Percentiles rank a stretch among this genome's conserved stretches.
phyloP scores from a whole-genome alignment of 768 basidiomycete genomes.

The Cantharellus anzutake region DNA sequence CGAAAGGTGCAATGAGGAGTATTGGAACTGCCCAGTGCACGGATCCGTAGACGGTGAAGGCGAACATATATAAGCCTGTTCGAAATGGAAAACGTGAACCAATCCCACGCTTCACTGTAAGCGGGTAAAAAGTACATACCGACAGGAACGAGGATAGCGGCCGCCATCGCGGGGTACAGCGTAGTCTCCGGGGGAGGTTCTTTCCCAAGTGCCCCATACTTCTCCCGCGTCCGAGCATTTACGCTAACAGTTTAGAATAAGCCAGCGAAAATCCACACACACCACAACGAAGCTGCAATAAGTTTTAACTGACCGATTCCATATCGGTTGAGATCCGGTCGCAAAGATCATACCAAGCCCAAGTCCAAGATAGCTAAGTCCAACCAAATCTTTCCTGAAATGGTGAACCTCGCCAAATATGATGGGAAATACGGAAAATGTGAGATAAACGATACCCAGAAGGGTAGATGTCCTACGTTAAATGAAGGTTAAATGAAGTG shows the following conservation, averaged over 20 bases:
- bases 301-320: conserved; percentile 1
- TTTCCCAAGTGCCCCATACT: conserved; percentile 6
- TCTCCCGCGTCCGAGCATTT: conserved; percentile 2
- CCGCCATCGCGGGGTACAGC: conserved; percentile 46
- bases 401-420: conserved; percentile 15
- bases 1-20: conserved; percentile 28
- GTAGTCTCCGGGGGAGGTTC: conserved; percentile 43
- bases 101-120: background rate
- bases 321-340: conserved; percentile 21
- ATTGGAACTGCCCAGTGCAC: conserved; percentile 33
- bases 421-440: conserved; percentile 19
- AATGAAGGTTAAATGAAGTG: background rate
- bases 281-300: background rate
- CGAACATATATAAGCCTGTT: conserved; percentile 32
- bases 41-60: conserved; percentile 30
- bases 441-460: conserved; percentile 29
- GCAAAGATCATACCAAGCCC: conserved; percentile 27
- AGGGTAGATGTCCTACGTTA: conserved; percentile 14
- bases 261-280: background rate
- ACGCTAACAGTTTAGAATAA: background rate
- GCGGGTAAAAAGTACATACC: conserved; percentile 18
- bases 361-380: conserved; percentile 28
- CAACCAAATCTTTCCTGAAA: conserved; percentile 11
- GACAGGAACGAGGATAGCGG: conserved; percentile 45
- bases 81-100: background rate